These are phyloP conservation scores for Cryomyces antarcticus DNA, from an alignment of 495 filamentous ascomycete species.

Conservation along the genomic window DNA sequence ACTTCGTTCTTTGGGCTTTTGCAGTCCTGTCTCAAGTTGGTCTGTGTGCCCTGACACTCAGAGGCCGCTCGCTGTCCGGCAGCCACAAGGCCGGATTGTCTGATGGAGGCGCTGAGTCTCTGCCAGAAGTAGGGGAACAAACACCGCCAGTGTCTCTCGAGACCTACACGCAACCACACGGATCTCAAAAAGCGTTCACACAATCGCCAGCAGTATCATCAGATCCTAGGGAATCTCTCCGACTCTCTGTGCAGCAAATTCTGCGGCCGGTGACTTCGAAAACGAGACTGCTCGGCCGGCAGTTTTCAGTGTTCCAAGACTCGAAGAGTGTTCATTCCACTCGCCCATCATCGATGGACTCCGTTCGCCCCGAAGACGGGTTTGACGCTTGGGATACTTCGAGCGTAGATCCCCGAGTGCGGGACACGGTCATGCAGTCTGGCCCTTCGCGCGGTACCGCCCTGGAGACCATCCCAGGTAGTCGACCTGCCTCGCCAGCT, in stretches of 20 bases:
- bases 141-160: not conserved
- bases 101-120: not conserved
- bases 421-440: constrained; percentile 30
- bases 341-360: constrained; percentile 1
- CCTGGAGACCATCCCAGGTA: constrained; percentile 36
- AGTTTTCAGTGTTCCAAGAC: not conserved
- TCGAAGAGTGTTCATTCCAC: not conserved
- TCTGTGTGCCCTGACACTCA: not conserved
- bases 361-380: constrained; percentile 12
- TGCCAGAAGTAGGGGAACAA: not conserved
- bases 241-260: constrained; percentile 1
- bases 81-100: constrained; percentile 1
- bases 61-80: not conserved
- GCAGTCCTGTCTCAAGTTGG: not conserved
- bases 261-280: constrained; percentile 5
- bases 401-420: constrained; percentile 33
- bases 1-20: constrained; percentile 2
- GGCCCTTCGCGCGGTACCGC: constrained; percentile 25
- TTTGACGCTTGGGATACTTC: constrained; percentile 55
- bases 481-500: constrained; percentile 26
- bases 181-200: not conserved
- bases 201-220: not conserved
- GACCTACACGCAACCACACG: not conserved
- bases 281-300: constrained; percentile 1
- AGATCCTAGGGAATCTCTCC: not conserved